Evolutionary conservation across 495 filamentous ascomycete species (phyloP).

Genomic region (Wilcoxina mikolae): DNA sequence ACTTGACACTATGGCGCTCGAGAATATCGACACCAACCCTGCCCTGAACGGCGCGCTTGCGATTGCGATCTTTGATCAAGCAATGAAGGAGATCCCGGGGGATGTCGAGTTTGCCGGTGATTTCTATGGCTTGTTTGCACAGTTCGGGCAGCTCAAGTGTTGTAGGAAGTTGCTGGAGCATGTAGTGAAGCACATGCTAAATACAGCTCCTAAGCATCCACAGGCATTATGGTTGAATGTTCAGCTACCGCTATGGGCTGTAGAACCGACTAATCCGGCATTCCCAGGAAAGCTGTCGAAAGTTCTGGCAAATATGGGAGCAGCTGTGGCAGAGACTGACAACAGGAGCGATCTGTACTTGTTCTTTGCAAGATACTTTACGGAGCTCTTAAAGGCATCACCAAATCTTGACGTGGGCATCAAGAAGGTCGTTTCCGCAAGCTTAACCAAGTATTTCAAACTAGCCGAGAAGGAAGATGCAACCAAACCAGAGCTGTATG

Average conservation of each 20-base stretch:
- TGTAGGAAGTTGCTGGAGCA: conserved; percentile 57
- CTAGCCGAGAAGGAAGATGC: conserved; percentile 13
- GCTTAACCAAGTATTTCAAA: conserved; percentile 15
- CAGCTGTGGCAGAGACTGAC: conserved; percentile 32
- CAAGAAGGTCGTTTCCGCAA: conserved; percentile 37
- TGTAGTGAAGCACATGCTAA: conserved; percentile 49
- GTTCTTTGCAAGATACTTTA: conserved; percentile 46
- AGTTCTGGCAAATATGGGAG: conserved; percentile 45
- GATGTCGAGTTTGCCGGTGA: conserved; percentile 47
- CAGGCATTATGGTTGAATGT: conserved; percentile 54
- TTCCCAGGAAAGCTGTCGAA: conserved; percentile 60
- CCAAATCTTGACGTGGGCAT: conserved; percentile 52
- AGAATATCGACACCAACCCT: conserved; percentile 59
- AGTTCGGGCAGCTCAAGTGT: conserved; percentile 50
- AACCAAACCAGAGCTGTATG: conserved; percentile 10
- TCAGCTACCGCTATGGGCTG: conserved; percentile 51
- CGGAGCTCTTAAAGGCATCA: conserved; percentile 35
- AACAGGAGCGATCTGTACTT: conserved; percentile 36
- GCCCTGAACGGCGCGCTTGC: conserved; percentile 82
- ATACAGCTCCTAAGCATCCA: conserved; percentile 42
- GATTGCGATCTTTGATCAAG: conserved; percentile 77
- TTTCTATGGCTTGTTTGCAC: conserved; percentile 67
- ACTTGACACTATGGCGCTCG: conserved; percentile 38
- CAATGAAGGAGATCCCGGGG: conserved; percentile 59
- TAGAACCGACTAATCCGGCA: conserved; percentile 44